Evolutionary conservation across 2,329 filamentous ascomycete species (phyloP).

Genomic region (Aspergillus terreus): DNA sequence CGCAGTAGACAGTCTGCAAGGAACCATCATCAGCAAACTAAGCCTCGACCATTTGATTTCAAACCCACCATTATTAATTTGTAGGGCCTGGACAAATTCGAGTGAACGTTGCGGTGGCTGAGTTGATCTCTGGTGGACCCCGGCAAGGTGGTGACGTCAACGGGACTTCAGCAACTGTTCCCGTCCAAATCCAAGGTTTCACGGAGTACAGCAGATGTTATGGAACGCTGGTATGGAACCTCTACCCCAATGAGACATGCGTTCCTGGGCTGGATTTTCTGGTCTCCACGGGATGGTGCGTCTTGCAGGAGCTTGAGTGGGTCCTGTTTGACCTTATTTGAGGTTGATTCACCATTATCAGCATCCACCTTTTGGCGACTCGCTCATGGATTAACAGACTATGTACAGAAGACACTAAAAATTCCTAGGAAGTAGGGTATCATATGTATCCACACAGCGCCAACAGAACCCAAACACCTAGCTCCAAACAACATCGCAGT

Average conservation of each 20-base stretch:
- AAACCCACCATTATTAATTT: too few species aligned
- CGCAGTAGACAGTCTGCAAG: neutral
- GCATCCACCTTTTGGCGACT: too few species aligned
- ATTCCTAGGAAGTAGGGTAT: slow-evolving; percentile 11
- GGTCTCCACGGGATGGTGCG: too few species aligned
- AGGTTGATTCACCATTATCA: too few species aligned
- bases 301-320: too few species aligned
- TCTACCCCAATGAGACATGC: neutral
- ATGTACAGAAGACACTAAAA: too few species aligned
- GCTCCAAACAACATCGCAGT: neutral
- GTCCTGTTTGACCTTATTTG: too few species aligned
- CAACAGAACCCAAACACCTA: slow-evolving; percentile 5
- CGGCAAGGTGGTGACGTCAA: neutral
- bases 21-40: too few species aligned
- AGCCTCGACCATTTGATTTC: too few species aligned
- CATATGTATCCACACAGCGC: slow-evolving; percentile 3
- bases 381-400: too few species aligned
- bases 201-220: too few species aligned
- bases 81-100: neutral
- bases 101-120: neutral
- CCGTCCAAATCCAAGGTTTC: neutral
- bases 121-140: neutral
- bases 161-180: neutral
- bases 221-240: neutral
- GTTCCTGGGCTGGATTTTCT: neutral